A percentile compares a stretch with the other conserved stretches of the same genome.
Evolutionary conservation across 163 green algal species (phyloP).

Genomic region (Scenedesmus sp.): DNA sequence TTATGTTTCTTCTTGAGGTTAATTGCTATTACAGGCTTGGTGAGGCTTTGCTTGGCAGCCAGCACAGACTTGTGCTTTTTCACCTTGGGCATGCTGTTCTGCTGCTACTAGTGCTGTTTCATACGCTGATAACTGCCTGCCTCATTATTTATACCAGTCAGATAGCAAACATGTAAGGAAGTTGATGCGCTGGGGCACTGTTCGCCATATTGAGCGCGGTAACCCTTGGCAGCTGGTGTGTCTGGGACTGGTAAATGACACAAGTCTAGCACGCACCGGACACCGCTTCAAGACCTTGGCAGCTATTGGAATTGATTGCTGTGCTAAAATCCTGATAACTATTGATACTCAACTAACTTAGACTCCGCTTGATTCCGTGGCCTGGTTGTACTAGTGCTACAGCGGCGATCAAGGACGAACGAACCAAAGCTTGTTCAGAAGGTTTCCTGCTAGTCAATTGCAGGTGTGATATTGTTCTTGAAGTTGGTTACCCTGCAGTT

Average conservation of each 20-base stretch:
- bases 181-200: neutral
- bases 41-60: neutral
- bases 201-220: neutral
- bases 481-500: neutral
- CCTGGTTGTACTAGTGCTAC: neutral
- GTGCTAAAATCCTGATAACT: too few relatives aligned
- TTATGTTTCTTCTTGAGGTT: neutral
- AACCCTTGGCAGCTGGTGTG: neutral
- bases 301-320: too few relatives aligned
- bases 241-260: conserved; percentile 10
- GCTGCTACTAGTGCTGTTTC: neutral
- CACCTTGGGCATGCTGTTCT: conserved; percentile 34
- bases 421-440: neutral
- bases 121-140: neutral
- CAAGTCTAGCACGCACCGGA: neutral
- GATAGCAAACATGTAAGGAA: neutral
- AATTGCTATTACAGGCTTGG: neutral
- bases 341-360: too few relatives aligned
- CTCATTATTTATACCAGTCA: neutral
- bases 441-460: neutral
- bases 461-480: neutral
- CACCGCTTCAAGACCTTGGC: too few relatives aligned
- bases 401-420: neutral
- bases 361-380: neutral
- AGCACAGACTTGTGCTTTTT: conserved; percentile 41